Evolutionary conservation across 495 filamentous ascomycete genomes (phyloP).

Genomic region (Hypomontagnella monticulosa): DNA sequence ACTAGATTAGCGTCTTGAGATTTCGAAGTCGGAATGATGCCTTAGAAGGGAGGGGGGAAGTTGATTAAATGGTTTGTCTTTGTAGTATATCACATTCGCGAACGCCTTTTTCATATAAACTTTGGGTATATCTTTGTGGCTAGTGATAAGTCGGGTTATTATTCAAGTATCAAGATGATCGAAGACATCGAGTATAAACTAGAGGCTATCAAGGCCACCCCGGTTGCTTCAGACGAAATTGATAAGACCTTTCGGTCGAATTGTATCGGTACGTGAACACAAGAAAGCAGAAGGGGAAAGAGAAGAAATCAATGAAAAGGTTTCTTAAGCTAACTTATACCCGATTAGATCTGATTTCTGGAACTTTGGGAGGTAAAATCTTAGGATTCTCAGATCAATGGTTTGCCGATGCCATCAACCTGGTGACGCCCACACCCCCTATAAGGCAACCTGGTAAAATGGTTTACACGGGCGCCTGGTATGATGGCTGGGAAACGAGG

Average conservation of each 20-base stretch:
- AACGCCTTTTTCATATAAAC: background rate
- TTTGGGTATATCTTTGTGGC: background rate
- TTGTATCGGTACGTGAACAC: conserved; percentile 67
- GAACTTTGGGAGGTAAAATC: conserved; percentile 75
- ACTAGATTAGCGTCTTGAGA: conserved; percentile 23
- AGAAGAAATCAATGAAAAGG: background rate
- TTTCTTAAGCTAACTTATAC: conserved; percentile 23
- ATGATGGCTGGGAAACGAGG: conserved; percentile 94
- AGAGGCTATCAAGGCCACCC: conserved; percentile 57
- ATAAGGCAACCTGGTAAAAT: conserved; percentile 83
- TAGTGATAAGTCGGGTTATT: conserved; percentile 5
- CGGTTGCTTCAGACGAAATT: conserved; percentile 67
- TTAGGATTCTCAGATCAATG: conserved; percentile 86
- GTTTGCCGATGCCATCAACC: conserved; percentile 85
- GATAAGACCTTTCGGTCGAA: conserved; percentile 75
- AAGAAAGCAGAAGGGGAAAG: background rate
- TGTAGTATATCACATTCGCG: conserved; percentile 5
- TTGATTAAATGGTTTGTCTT: conserved; percentile 5
- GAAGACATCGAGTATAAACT: conserved; percentile 57
- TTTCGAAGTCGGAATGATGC: conserved; percentile 33
- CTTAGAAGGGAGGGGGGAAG: background rate
- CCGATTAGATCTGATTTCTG: conserved; percentile 75
- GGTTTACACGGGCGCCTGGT: conserved; percentile 89
- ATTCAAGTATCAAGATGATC: conserved; percentile 36
- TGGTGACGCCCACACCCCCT: conserved; percentile 77